Evolutionary conservation across 495 filamentous ascomycete genomes (phyloP), one percentile per base, ranked within the genome.

Genomic region (Parathielavia hyrcaniae): DNA sequence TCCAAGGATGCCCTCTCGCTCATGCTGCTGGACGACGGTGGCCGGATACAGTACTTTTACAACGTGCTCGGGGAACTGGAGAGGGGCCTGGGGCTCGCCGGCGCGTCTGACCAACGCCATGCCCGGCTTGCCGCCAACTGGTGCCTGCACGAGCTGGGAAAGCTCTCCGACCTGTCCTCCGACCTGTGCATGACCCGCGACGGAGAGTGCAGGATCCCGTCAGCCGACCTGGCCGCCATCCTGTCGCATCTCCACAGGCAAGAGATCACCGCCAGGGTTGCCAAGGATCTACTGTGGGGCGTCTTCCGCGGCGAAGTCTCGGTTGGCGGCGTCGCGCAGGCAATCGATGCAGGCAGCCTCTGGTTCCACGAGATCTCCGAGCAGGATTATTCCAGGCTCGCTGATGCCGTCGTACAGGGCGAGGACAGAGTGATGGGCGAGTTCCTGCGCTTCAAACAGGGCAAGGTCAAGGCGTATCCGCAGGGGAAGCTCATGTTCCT

Each of bases 121-220:
- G 64, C 71, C 10, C 57, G 65, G 59, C 63, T 83, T n/a, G 80
- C 77, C 14, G 83, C 73, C 6, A 77, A 84, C 63, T 87, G 88
- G 89, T 85, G 91, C 40, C 77, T 97, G 1, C 91, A 97, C 69
- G 90, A 95, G 61, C 79, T 98, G 20, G 91, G 91, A 11, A 89
- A 89, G 6, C 77, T 95, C 3, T 70, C 72, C 8, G 71, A 78
- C 14, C 53, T 62, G 0, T 57, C 71, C 1, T 65, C 64, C 12
- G 70, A 70, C 12, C 63, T 77, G 2, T 68, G 67, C 12, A 76
- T 78, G 56, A 71, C 71, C 1, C 48, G 64, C 9, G 67, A 72
- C 0, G 77, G 74, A 9, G 66, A 74, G 34, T 74, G 68, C 50
- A 68, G 78, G 4, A 79, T 96, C 2, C 76, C 82, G 6, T 75